Evolutionary conservation across 1,284 basidiomycete species (phyloP), one percentile per base, ranked within the genome.

Genomic region (Laetiporus sulphureus): DNA sequence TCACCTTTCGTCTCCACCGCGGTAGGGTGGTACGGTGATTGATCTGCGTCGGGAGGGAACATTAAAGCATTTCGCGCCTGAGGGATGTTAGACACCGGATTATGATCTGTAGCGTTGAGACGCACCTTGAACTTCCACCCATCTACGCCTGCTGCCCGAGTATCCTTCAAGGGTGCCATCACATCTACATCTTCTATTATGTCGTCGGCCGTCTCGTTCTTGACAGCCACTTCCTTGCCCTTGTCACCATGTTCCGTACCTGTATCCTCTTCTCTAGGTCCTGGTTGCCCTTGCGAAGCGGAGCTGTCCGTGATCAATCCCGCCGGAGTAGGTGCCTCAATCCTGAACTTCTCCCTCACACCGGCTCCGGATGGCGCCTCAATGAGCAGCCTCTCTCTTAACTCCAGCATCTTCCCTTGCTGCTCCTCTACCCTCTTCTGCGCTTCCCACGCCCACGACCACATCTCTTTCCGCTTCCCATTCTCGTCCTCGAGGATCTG

Each of bases 401-500:
- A 70, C 56, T 83, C 77, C 16, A 83, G 50, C 72, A 83, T 77
- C 62, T 66, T 79, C 18, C 62, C 67, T 51, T 70, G 69, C 56
- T 82, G 77, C 32, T 61, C 69, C 51, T 89, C 84, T 1, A 91
- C 90, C 53, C 77, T 70, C 57, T 67, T 72, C 69, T 96, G 90
- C 6, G 89, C 91, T 27, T 91, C 84, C 80, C 85, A 97, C 6
- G 92, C 93, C 93, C 93, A 96, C 0, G 67, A 75, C 69, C 82
- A 90, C 59, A 68, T 77, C 57, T 90, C 85, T 56, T 79, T 80
- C 46, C 91, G 75, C 54, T 73, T 70, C 58, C 69, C 64, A 59
- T 97, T 97, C 69, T 96, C 92, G 45, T 85, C 81, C 41, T 92
- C 80, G 41, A 97, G 65, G 46, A 96, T 92, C 48, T 89, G 74